phyloP scores from a whole-genome alignment of 2,329 filamentous ascomycete genomes.

The Calycina marina region DNA sequence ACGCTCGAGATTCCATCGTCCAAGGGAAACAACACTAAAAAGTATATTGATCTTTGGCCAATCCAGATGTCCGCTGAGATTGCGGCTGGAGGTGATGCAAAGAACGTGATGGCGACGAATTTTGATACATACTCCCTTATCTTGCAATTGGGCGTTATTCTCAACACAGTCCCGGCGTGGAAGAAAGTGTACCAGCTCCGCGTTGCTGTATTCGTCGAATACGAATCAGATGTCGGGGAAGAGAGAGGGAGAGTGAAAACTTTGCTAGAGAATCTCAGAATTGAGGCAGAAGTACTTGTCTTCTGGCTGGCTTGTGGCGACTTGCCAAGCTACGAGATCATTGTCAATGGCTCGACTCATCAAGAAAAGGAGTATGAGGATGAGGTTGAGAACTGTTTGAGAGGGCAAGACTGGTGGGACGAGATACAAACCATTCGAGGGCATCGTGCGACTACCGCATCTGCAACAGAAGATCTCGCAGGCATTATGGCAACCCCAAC shows the following conservation, averaged over 20 bases:
- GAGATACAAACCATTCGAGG: conserved; percentile 47
- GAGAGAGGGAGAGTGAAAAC: conserved; percentile 58
- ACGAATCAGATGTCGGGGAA: conserved; percentile 70
- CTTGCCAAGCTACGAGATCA: conserved; percentile 58
- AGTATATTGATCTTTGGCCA: conserved; percentile 78
- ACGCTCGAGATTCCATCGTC: conserved; percentile 55
- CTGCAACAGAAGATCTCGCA: conserved; percentile 29
- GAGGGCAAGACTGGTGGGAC: conserved; percentile 70
- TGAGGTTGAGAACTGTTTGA: conserved; percentile 50
- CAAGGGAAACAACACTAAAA: conserved; percentile 44
- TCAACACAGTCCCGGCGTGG: conserved; percentile 71
- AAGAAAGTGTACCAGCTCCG: conserved; percentile 57
- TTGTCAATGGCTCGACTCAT: conserved; percentile 52
- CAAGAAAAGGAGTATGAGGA: conserved; percentile 39
- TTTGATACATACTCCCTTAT: conserved; percentile 85
- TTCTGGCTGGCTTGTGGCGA: conserved; percentile 68
- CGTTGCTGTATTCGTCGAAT: conserved; percentile 79
- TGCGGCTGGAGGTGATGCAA: conserved; percentile 46
- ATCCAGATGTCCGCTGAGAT: conserved; percentile 89
- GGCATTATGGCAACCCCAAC: conserved; percentile 27
- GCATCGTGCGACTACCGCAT: conserved; percentile 17
- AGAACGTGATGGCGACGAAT: conserved; percentile 65
- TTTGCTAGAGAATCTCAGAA: conserved; percentile 66
- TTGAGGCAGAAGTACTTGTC: conserved; percentile 64
- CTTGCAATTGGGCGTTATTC: conserved; percentile 70